phyloP scores from a whole-genome alignment of 169 alveolate species.

The Plasmodium falciparum region DNA sequence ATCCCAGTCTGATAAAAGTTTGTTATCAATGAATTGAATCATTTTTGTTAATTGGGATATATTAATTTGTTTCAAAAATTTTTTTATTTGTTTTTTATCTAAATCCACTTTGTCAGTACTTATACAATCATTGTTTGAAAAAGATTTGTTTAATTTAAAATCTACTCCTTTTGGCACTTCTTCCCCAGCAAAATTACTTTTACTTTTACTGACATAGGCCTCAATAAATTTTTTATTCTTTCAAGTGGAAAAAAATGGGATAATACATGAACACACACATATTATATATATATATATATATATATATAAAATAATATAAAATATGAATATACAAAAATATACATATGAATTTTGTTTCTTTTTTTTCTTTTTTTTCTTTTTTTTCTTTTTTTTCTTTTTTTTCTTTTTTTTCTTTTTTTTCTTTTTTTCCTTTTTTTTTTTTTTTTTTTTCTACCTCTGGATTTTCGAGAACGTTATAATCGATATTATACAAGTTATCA shows the following conservation, averaged over 20 bases:
- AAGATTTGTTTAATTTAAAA: slow-evolving; percentile 24
- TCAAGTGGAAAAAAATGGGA: no score
- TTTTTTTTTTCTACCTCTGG: slow-evolving; percentile 29
- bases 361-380: not conserved
- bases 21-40: slow-evolving; percentile 49
- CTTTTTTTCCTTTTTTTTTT: not conserved
- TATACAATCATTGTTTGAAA: slow-evolving; percentile 40
- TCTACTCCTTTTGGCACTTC: slow-evolving; percentile 14
- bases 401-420: not conserved
- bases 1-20: slow-evolving; percentile 80
- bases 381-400: not conserved
- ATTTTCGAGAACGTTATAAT: slow-evolving; percentile 66
- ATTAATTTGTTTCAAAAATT: slow-evolving; percentile 53
- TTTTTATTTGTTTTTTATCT: slow-evolving; percentile 64
- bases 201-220: slow-evolving; percentile 69
- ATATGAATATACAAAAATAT: not conserved
- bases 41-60: slow-evolving; percentile 36
- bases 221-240: slow-evolving; percentile 72
- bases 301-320: not conserved
- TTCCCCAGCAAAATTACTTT: slow-evolving; percentile 37
- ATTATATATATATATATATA: not conserved
- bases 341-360: not conserved
- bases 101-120: slow-evolving; percentile 54
- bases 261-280: not conserved
- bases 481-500: slow-evolving; percentile 69